These are phyloP conservation scores for Fusarium sp. DNA, from an alignment of 2,329 filamentous ascomycete genomes.

Conservation along the genomic window DNA sequence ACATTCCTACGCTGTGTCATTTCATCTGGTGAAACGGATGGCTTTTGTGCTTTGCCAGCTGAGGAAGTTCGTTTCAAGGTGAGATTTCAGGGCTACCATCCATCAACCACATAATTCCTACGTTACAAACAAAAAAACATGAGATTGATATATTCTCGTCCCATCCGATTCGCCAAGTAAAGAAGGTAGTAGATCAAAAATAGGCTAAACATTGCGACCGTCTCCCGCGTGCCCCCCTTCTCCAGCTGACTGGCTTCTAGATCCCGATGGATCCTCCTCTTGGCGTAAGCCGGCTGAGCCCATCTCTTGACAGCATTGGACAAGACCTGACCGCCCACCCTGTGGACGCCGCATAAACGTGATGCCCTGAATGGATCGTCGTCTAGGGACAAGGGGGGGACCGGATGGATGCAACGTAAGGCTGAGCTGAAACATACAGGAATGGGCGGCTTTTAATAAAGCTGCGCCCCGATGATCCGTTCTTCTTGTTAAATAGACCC, in stretches of 20 bases:
- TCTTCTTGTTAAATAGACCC: not conserved
- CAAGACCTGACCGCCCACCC: not conserved
- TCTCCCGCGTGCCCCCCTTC: not conserved
- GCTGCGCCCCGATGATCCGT: not conserved
- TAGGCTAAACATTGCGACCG: not conserved
- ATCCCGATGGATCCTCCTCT: not conserved
- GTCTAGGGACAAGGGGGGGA: not conserved
- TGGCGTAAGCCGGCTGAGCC: not conserved
- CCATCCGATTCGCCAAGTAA: not conserved
- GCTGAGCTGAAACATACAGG: conserved; percentile 2
- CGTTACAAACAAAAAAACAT: not conserved
- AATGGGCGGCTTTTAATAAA: not conserved
- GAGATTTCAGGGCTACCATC: not conserved
- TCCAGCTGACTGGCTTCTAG: not conserved
- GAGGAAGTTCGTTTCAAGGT: not conserved
- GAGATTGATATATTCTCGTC: not conserved
- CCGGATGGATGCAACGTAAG: not conserved
- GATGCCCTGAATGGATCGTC: not conserved
- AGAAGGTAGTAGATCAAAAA: not conserved
- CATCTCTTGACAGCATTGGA: not conserved
- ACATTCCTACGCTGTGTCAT: too few species aligned
- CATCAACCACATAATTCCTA: not conserved
- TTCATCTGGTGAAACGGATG: not conserved
- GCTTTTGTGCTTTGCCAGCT: not conserved
- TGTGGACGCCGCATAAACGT: not conserved